These are phyloP conservation scores for Naganishia vishniacii DNA, from an alignment of 768 basidiomycete species.

Conservation along the genomic window DNA sequence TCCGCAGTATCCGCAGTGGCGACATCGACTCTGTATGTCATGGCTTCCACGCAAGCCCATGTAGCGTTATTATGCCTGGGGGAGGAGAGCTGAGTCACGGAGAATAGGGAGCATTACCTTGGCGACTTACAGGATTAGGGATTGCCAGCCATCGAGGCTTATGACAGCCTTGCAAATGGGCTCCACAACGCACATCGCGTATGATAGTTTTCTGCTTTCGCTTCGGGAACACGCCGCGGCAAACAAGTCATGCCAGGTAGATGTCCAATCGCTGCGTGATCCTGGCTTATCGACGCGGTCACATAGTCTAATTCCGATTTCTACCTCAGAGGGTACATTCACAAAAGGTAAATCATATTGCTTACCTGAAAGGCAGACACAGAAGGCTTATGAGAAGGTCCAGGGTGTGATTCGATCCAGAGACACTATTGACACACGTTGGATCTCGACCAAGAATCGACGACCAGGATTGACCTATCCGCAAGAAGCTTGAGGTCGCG, in stretches of 20 bases:
- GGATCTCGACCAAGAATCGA: neutral
- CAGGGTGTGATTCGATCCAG: constrained; percentile 39
- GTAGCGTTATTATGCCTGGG: neutral
- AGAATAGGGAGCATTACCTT: too few species aligned
- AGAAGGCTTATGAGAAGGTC: constrained; percentile 39
- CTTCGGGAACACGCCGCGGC: neutral
- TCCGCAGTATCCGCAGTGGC: neutral
- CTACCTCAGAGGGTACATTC: too few species aligned
- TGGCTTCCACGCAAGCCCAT: neutral
- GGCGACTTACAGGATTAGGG: constrained; percentile 3
- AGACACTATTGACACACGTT: neutral
- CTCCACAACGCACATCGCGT: neutral
- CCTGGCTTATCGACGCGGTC: too few species aligned
- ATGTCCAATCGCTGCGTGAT: neutral
- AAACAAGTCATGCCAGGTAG: neutral
- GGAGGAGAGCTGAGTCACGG: too few species aligned
- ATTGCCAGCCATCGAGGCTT: constrained; percentile 1
- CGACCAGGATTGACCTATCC: neutral
- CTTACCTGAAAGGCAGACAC: constrained; percentile 36
- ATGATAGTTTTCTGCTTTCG: neutral
- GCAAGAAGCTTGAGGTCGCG: neutral
- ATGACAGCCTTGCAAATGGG: constrained; percentile 1
- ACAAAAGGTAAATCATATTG: neutral
- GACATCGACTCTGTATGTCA: neutral
- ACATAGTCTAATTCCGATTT: too few species aligned